A percentile compares a stretch with the other conserved stretches of the same genome.
phyloP scores from a whole-genome alignment of 1,284 basidiomycete species.

The Golubevia pallescens region DNA sequence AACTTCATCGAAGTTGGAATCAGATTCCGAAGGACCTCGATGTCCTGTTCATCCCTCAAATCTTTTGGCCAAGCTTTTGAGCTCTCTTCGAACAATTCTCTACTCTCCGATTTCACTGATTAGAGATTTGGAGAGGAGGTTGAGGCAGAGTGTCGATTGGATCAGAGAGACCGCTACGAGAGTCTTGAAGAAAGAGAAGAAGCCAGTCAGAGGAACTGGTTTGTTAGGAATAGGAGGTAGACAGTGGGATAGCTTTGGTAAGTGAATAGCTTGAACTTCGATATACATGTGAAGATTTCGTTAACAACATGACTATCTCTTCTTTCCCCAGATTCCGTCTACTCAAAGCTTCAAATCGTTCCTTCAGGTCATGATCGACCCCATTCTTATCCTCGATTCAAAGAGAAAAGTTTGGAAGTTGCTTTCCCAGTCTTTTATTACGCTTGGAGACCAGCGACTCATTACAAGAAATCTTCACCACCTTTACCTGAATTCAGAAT shows the following conservation, averaged over 20 bases:
- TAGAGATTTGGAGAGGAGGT: slow-evolving; percentile 2
- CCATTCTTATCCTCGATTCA: slow-evolving; percentile 66
- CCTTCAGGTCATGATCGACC: slow-evolving; percentile 69
- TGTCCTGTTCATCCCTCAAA: too few species aligned
- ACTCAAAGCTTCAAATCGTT: slow-evolving; percentile 76
- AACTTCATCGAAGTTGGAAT: too few species aligned
- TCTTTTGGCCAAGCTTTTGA: too few species aligned
- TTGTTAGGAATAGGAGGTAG: slow-evolving; percentile 17
- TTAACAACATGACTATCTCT: neutral
- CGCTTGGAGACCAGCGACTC: slow-evolving; percentile 86
- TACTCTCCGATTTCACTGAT: neutral
- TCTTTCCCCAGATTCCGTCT: slow-evolving; percentile 67
- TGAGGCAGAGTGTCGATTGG: slow-evolving; percentile 13
- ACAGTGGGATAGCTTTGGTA: slow-evolving; percentile 44
- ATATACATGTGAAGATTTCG: too few species aligned
- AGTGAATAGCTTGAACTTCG: too few species aligned
- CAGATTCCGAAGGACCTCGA: too few species aligned
- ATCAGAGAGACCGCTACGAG: neutral
- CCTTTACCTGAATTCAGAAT: slow-evolving; percentile 85
- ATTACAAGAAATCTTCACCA: slow-evolving; percentile 79
- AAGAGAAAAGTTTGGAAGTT: slow-evolving; percentile 62
- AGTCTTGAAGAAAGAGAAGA: slow-evolving; percentile 6
- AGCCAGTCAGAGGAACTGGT: slow-evolving; percentile 10
- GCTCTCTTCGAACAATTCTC: too few species aligned
- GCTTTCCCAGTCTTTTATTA: slow-evolving; percentile 87